phyloP scores from a whole-genome alignment of 1,284 basidiomycete species.

The Apiotrichum mycotoxinovorans region DNA sequence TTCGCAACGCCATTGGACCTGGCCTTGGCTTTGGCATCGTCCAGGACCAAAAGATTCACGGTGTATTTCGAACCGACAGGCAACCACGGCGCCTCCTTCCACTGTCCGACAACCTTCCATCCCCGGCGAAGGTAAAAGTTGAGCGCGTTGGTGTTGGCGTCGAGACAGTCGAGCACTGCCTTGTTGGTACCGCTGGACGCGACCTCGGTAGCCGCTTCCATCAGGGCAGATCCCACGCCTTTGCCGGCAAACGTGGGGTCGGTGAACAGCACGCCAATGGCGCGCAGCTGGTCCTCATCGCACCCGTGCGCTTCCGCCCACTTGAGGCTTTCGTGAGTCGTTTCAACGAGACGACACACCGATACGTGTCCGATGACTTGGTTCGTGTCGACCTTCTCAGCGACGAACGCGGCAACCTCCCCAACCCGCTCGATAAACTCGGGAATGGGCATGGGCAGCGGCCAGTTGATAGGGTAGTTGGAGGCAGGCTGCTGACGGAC shows the following conservation, averaged over 20 bases:
- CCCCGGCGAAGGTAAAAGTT: not conserved
- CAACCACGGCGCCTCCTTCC: not conserved
- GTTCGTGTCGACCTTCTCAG: not conserved
- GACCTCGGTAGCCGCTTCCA: not conserved
- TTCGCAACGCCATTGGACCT: too few species aligned
- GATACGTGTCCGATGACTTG: not conserved
- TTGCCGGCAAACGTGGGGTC: not conserved
- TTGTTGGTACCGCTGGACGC: not conserved
- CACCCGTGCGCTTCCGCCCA: not conserved
- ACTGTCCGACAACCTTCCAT: slow-evolving; percentile 1
- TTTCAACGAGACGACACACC: not conserved
- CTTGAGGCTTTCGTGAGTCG: not conserved
- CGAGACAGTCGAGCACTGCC: not conserved
- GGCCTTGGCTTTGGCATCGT: too few species aligned
- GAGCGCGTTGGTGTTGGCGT: not conserved
- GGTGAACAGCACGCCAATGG: slow-evolving; percentile 3
- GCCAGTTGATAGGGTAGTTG: slow-evolving; percentile 2
- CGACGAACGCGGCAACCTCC: slow-evolving; percentile 5
- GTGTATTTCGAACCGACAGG: not conserved
- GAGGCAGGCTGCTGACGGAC: slow-evolving; percentile 5
- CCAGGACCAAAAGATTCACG: not conserved
- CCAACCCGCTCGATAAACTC: slow-evolving; percentile 1
- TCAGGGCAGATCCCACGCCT: slow-evolving; percentile 2
- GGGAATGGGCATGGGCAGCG: not conserved
- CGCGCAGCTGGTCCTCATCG: not conserved